These are phyloP conservation scores for Rhexocercosporidium sp. DNA, from an alignment of 2,329 filamentous ascomycete genomes.

Conservation along the genomic window DNA sequence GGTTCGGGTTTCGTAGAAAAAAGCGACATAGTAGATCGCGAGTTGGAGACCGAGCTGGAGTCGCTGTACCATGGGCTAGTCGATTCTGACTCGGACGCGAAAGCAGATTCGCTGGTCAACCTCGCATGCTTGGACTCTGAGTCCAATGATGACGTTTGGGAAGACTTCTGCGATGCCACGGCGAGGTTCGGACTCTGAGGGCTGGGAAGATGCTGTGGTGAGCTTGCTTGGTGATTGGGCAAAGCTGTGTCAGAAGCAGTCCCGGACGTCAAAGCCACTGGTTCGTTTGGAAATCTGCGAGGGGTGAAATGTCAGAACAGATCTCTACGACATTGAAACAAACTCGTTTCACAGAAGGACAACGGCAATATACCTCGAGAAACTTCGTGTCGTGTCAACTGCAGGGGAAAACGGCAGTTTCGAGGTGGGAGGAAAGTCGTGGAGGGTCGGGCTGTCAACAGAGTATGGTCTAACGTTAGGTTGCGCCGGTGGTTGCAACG, in stretches of 20 bases:
- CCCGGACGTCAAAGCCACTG: constrained; percentile 30
- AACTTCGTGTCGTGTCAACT: constrained; percentile 20
- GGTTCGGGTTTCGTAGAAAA: constrained; percentile 42
- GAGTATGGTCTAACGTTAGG: constrained; percentile 60
- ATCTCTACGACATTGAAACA: constrained; percentile 21
- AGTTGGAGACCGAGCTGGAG: constrained; percentile 34
- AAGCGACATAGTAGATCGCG: constrained; percentile 43
- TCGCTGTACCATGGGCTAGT: constrained; percentile 39
- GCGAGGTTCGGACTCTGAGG: constrained; percentile 34
- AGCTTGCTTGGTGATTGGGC: constrained; percentile 25
- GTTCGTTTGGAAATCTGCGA: constrained; percentile 36
- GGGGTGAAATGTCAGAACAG: constrained; percentile 25
- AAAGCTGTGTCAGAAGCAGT: constrained; percentile 26
- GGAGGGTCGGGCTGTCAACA: constrained; percentile 65
- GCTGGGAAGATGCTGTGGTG: constrained; percentile 23
- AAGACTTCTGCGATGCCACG: constrained; percentile 31
- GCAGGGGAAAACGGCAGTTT: constrained; percentile 23
- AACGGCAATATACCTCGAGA: constrained; percentile 24
- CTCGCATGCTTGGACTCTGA: constrained; percentile 38
- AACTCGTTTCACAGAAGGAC: constrained; percentile 23
- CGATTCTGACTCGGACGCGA: constrained; percentile 38
- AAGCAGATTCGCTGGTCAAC: constrained; percentile 38
- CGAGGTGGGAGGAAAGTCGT: constrained; percentile 56
- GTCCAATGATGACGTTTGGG: constrained; percentile 13
- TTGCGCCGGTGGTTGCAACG: constrained; percentile 52